Conservation (phyloP, 345 rosid species). For the Capsella bursapastoris region DNA sequence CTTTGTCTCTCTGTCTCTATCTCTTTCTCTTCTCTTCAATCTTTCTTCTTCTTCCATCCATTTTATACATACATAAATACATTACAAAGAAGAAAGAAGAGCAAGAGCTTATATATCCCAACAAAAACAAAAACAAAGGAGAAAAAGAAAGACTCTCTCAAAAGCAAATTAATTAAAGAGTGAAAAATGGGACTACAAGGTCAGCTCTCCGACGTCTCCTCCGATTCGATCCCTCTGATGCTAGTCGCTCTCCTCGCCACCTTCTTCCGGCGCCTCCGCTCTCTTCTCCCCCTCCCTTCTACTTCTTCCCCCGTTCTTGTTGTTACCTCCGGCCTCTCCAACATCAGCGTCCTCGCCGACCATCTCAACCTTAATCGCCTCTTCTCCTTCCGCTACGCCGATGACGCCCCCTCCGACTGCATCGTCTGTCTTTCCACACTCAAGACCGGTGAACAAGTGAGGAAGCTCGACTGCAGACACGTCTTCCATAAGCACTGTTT, state of each 20-base stretch:
- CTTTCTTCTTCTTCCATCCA: not conserved
- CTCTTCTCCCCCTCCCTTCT: conserved; percentile 45
- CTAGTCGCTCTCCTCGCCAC: conserved; percentile 64
- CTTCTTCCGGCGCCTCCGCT: conserved; percentile 53
- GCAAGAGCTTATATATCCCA: not conserved
- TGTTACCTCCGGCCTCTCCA: conserved; percentile 59
- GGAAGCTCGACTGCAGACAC: conserved; percentile 78
- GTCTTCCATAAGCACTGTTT: conserved; percentile 79
- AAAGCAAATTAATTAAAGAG: not conserved
- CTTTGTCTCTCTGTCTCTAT: conserved; percentile 20
- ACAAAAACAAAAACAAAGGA: not conserved
- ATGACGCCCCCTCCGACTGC: conserved; percentile 49
- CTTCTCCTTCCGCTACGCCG: conserved; percentile 53
- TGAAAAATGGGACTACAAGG: conserved; percentile 68
- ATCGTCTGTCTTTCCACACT: conserved; percentile 66
- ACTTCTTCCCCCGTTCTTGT: conserved; percentile 39
- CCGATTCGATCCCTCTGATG: conserved; percentile 73
- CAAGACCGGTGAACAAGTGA: conserved; percentile 73
- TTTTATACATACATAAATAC: not conserved
- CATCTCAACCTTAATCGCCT: conserved; percentile 63
- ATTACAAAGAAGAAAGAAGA: conserved; percentile 9
- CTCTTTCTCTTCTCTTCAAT: not conserved
- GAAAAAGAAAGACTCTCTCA: not conserved
- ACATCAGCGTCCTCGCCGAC: conserved; percentile 62
- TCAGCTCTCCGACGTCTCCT: conserved; percentile 67